phyloP scores from a whole-genome alignment of 2,329 filamentous ascomycete genomes.

The Laburnicola sp. region DNA sequence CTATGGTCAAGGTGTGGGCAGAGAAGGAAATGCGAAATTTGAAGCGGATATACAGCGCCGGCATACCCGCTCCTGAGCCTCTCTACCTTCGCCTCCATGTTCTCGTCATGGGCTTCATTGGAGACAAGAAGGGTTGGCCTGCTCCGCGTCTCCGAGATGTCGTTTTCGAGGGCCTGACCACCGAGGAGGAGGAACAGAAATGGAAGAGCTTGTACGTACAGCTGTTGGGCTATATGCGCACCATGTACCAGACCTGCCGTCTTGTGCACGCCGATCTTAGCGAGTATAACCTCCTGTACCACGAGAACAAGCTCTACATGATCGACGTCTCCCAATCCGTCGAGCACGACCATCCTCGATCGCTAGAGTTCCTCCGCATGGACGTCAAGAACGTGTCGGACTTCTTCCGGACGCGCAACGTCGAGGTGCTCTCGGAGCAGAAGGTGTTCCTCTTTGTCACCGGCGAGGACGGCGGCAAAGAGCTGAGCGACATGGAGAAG shows the following conservation, averaged over 20 bases:
- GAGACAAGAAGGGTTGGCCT: conserved; percentile 81
- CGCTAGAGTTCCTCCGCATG: conserved; percentile 92
- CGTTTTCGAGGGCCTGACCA: conserved; percentile 67
- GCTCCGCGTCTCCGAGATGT: conserved; percentile 89
- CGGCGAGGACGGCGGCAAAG: conserved; percentile 60
- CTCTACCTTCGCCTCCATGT: conserved; percentile 91
- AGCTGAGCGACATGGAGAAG: conserved; percentile 63
- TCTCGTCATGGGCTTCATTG: conserved; percentile 90
- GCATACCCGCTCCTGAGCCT: conserved; percentile 88
- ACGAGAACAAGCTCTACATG: conserved; percentile 80
- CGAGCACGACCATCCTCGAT: conserved; percentile 92
- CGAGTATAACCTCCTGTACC: conserved; percentile 96
- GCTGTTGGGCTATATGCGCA: conserved; percentile 83
- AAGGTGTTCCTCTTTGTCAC: conserved; percentile 85
- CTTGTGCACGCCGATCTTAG: conserved; percentile 95
- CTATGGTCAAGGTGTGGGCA: conserved; percentile 98
- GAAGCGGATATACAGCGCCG: conserved; percentile 77
- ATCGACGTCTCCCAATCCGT: conserved; percentile 98
- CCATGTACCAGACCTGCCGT: conserved; percentile 87
- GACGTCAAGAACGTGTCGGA: conserved; percentile 96
- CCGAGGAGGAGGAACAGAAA: conserved; percentile 59
- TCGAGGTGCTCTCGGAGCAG: conserved; percentile 78
- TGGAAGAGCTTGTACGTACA: conserved; percentile 83
- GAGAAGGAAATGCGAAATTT: conserved; percentile 98
- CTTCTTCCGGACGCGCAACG: conserved; percentile 85